Conservation (phyloP, 2,329 filamentous ascomycete genomes). For the Fusarium sp. region DNA sequence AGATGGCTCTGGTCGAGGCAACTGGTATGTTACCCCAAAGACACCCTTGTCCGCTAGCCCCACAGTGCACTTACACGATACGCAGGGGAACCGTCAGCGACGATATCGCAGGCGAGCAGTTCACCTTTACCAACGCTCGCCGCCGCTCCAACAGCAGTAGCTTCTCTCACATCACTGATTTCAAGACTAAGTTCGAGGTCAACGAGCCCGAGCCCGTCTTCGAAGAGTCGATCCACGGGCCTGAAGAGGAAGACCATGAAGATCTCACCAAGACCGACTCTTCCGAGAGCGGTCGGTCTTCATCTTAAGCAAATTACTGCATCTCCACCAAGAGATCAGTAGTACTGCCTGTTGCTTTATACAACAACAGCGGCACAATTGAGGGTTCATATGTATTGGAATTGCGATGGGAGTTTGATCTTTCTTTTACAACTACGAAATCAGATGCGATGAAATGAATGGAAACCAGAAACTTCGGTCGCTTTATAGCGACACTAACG, state of each 20-base stretch:
- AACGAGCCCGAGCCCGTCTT: constrained; percentile 92
- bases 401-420: constrained; percentile 31
- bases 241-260: constrained; percentile 68
- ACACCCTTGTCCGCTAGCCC: neutral
- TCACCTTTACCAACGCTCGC: constrained; percentile 86
- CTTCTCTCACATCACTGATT: constrained; percentile 77
- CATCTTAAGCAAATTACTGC: constrained; percentile 58
- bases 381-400: constrained; percentile 42
- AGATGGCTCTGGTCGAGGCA: constrained; percentile 90
- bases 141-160: constrained; percentile 93
- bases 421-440: constrained; percentile 42
- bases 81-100: constrained; percentile 84
- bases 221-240: constrained; percentile 85
- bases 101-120: constrained; percentile 85
- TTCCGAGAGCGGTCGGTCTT: constrained; percentile 71
- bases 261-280: constrained; percentile 67
- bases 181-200: constrained; percentile 97
- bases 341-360: constrained; percentile 51
- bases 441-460: constrained; percentile 48
- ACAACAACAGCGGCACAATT: constrained; percentile 15
- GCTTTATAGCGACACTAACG: constrained; percentile 2
- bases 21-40: constrained; percentile 76
- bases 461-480: constrained; percentile 34
- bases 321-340: constrained; percentile 29
- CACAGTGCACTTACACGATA: constrained; percentile 33